Conservation (phyloP, 257 asterid species). For the Solanum commersonii region DNA sequence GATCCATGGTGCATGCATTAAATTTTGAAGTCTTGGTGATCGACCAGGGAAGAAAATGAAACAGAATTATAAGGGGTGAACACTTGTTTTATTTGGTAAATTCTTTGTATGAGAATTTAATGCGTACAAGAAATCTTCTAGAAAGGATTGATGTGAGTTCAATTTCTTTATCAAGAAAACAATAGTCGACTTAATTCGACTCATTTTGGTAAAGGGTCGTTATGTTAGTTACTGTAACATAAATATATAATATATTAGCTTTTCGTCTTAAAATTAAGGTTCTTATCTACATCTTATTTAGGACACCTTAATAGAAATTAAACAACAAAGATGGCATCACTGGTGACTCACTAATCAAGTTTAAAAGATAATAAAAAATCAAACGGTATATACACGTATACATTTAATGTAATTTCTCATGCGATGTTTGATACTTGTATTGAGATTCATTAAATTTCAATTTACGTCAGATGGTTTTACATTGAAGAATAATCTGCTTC, state of each 20-base stretch:
- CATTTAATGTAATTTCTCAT: neutral
- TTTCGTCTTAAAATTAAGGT: neutral
- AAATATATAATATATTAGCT: neutral
- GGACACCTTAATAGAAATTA: neutral
- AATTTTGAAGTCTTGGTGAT: neutral
- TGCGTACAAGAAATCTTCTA: neutral
- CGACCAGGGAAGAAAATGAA: neutral
- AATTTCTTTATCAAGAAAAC: neutral
- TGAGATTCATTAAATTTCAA: neutral
- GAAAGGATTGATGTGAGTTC: neutral
- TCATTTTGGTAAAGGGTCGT: neutral
- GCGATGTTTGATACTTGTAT: neutral
- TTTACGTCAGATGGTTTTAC: accelerated
- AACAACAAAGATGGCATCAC: neutral
- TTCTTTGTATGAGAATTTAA: neutral
- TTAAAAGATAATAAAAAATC: neutral
- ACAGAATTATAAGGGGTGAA: neutral
- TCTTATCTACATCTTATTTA: neutral
- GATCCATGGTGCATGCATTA: too few relatives aligned
- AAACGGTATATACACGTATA: too few relatives aligned
- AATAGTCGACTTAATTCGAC: neutral
- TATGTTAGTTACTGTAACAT: neutral
- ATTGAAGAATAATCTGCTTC: too few relatives aligned
- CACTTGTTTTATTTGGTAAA: neutral
- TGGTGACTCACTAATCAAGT: neutral